phyloP scores from a whole-genome alignment of 345 rosid genomes.

The Rhodomyrtus tomentosa region DNA sequence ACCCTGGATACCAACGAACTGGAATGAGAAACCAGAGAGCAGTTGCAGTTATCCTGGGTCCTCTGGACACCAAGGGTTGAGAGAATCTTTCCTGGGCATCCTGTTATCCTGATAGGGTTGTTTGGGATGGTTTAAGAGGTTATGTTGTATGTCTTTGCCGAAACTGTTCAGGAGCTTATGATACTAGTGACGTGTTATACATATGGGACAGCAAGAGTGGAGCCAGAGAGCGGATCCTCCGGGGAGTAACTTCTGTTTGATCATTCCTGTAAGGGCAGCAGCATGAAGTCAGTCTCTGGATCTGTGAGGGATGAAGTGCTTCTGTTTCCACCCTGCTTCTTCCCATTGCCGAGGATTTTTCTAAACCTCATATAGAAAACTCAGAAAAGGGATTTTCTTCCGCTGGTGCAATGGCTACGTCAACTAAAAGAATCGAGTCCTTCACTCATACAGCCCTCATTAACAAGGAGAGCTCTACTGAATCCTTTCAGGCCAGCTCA shows the following conservation, averaged over 20 bases:
- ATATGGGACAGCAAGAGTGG: conserved; percentile 91
- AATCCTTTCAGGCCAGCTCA: conserved; percentile 4
- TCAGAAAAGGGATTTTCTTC: conserved; percentile 26
- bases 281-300: conserved; percentile 45
- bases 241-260: conserved; percentile 81
- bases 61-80: conserved; percentile 29
- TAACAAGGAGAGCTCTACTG: conserved; percentile 20
- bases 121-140: conserved; percentile 88
- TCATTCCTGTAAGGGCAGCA: conserved; percentile 70
- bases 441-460: conserved; percentile 21
- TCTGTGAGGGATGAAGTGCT: conserved; percentile 48
- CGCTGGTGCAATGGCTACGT: conserved; percentile 4
- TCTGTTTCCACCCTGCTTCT: conserved; percentile 68
- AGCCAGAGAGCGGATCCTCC: conserved; percentile 72
- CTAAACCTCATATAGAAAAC: conserved; percentile 27
- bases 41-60: conserved; percentile 41
- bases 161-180: conserved; percentile 37
- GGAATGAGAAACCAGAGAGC: conserved; percentile 44
- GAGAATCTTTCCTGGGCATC: conserved; percentile 90
- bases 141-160: conserved; percentile 69
- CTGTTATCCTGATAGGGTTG: conserved; percentile 61
- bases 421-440: conserved; percentile 8
- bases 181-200: conserved; percentile 51
- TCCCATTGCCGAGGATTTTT: conserved; percentile 60
- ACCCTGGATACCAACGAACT: neutral